Evolutionary conservation across 331 rosid species (phyloP), one percentile per base, ranked within the genome.

Genomic region (Acacia concinna): DNA sequence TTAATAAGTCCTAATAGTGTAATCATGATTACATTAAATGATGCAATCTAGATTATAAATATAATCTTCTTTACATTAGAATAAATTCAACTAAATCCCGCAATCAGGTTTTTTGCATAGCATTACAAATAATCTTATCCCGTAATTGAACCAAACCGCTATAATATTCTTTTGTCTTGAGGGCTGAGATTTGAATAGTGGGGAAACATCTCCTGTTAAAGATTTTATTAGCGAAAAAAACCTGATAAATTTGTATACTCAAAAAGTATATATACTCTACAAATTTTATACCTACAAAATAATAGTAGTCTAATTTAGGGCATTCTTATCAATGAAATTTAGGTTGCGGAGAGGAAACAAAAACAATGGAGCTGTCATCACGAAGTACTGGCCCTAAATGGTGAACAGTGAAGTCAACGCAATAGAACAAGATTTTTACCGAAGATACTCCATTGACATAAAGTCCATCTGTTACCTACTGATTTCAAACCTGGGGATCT

Each of bases 391-490:
- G 66, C 43, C 62, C 25, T 20, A 20, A 6, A 38, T 11, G 57
- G 57, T 13, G 56, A 74, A 74, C 40, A 54, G n/a, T 25, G 13
- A 14, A 51, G 79, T 78, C 86, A 83, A 74, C 60, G 65, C 47
- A 60, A 37, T 10, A 32, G 32, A 2, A 14, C n/a, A 20, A 49
- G 69, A 18, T 3, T 52, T 3, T 30, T 32, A 17, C 47, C 4
- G 14, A 30, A 21, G 47, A 30, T 27, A 52, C 43, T 15, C 41
- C 7, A 44, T 34, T 35, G 6, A 4, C 17, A 40, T 15, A 11
- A 62, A 21, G 66, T 41, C 56, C 78, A 57, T 31, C 38, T 62
- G 40, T 31, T 15, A 34, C 12, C 13, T 64, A 34, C 70, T 8
- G 15, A 8, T 18, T 63, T 64, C 70, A 64, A 27, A 34, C 32